phyloP scores from a whole-genome alignment of 2,329 filamentous ascomycete genomes.

The Diaporthe caulivora region DNA sequence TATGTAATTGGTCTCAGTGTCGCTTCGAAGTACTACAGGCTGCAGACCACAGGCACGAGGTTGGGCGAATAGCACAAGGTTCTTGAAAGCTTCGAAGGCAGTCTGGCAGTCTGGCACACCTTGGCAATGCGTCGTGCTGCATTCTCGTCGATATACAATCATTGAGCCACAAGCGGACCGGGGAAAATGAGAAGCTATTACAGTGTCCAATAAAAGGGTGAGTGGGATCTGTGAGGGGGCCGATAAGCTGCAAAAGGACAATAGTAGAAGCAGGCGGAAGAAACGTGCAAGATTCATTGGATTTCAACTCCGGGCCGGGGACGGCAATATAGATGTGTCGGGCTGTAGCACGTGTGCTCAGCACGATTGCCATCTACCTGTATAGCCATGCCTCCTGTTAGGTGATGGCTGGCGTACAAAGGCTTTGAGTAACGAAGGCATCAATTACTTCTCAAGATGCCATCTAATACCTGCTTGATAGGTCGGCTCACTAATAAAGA shows the following conservation, averaged over 20 bases:
- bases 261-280: not conserved
- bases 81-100: not conserved
- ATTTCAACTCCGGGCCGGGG: conserved; percentile 10
- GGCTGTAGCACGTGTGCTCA: conserved; percentile 7
- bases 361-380: not conserved
- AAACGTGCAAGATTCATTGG: conserved; percentile 39
- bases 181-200: not conserved
- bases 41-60: not conserved
- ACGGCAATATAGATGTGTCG: conserved; percentile 4
- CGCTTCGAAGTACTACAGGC: not conserved
- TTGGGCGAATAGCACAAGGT: not conserved
- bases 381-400: no score
- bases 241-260: not conserved
- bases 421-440: not conserved
- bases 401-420: not conserved
- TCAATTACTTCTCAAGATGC: not conserved
- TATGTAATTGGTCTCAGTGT: not conserved
- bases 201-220: not conserved
- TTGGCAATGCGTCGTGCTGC: not conserved
- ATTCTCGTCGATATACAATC: not conserved
- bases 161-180: not conserved
- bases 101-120: not conserved
- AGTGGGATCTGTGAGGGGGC: conserved; percentile 18
- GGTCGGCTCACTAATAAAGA: not conserved
- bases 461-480: not conserved